A percentile compares a stretch with the other conserved stretches of the same genome.
phyloP scores from a whole-genome alignment of 2,329 filamentous ascomycete species.

The Ophiostoma novo-ulmi region DNA sequence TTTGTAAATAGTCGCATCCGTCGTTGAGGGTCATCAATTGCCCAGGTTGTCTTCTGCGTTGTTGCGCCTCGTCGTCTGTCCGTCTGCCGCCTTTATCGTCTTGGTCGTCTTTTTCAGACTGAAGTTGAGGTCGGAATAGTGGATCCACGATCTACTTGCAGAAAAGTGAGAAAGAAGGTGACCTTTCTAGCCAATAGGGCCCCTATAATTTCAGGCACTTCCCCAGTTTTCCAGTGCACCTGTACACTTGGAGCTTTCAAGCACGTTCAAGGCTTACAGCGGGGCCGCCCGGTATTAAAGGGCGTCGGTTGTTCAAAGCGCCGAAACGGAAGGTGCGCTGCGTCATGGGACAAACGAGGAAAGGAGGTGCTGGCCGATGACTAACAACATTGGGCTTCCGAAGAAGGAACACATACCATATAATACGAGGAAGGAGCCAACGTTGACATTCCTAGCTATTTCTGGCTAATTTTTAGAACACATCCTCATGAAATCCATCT shows the following conservation, averaged over 20 bases:
- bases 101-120: background rate
- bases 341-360: background rate
- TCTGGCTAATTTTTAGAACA: background rate
- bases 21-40: background rate
- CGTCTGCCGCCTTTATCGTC: too few relatives aligned
- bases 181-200: conserved; percentile 16
- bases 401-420: background rate
- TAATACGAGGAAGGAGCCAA: background rate
- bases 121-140: conserved; percentile 10
- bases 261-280: background rate
- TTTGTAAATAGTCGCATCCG: background rate
- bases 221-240: background rate
- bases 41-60: background rate
- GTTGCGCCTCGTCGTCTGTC: background rate
- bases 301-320: background rate
- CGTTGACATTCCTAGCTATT: background rate
- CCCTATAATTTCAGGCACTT: conserved; percentile 16
- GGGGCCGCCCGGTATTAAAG: conserved; percentile 14
- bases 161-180: background rate
- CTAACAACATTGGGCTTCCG: background rate
- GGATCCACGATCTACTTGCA: background rate
- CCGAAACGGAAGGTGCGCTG: background rate
- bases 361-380: background rate
- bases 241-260: background rate
- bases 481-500: background rate